These are phyloP conservation scores for Parachlorella kessleri DNA, from an alignment of 139 green algal genomes.

Conservation along the genomic window DNA sequence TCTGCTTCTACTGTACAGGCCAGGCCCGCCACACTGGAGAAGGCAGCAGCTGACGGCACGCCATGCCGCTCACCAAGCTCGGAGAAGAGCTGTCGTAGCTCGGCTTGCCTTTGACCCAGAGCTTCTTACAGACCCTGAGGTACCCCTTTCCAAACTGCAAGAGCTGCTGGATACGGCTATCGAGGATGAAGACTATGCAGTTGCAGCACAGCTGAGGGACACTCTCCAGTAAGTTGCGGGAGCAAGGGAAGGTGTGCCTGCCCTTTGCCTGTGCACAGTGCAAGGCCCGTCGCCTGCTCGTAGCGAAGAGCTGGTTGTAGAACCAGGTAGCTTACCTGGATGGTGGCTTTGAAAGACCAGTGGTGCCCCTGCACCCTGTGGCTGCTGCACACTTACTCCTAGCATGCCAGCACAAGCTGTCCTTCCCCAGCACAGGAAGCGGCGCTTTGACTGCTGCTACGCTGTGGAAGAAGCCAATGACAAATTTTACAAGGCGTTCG, in stretches of 20 bases:
- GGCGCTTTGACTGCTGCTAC: slow-evolving; percentile 50
- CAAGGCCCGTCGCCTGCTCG: neutral
- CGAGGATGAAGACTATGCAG: slow-evolving; percentile 59
- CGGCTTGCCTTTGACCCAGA: neutral
- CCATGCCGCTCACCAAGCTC: no score
- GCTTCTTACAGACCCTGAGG: neutral
- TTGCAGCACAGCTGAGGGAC: slow-evolving; percentile 60
- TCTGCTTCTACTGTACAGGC: no score
- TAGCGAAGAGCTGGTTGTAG: no score
- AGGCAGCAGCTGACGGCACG: no score
- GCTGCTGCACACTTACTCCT: neutral
- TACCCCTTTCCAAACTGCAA: slow-evolving; percentile 8
- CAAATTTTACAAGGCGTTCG: slow-evolving; percentile 83
- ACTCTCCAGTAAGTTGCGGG: slow-evolving; percentile 43
- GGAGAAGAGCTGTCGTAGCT: no score
- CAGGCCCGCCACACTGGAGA: no score
- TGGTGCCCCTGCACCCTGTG: no score
- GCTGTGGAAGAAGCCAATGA: slow-evolving; percentile 84
- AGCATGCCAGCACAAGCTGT: no score
- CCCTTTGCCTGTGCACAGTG: neutral
- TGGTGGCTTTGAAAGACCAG: no score
- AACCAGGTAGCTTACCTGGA: no score
- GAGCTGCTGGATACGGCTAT: slow-evolving; percentile 50
- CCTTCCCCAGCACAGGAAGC: slow-evolving; percentile 21
- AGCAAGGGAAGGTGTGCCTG: neutral